Evolutionary conservation across 1,284 basidiomycete species (phyloP).

Genomic region (Albatrellus sp.): DNA sequence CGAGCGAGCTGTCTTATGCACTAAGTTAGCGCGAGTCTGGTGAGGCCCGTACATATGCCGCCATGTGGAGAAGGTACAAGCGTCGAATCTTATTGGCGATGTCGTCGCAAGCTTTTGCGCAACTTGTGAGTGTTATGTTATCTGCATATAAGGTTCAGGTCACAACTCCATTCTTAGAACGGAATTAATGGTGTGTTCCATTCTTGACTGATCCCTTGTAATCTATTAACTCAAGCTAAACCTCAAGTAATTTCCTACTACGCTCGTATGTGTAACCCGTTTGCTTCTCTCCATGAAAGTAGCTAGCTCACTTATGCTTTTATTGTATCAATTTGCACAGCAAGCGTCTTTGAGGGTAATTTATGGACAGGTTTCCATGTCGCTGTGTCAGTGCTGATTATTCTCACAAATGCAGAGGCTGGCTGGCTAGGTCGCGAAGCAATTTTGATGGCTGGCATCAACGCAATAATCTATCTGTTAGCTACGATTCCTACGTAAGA

Average conservation of each 20-base stretch:
- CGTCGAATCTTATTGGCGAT: constrained; percentile 90
- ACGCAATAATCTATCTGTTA: constrained; percentile 77
- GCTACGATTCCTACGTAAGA: constrained; percentile 75
- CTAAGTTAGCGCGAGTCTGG: constrained; percentile 54
- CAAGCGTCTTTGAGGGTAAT: constrained; percentile 77
- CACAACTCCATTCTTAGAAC: constrained; percentile 38
- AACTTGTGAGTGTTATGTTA: constrained; percentile 47
- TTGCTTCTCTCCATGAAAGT: constrained; percentile 8
- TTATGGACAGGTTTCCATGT: constrained; percentile 8
- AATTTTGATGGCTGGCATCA: constrained; percentile 95
- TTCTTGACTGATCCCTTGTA: not conserved
- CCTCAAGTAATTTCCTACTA: constrained; percentile 84
- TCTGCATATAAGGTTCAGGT: not conserved
- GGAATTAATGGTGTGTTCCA: constrained; percentile 69
- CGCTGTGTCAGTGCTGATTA: constrained; percentile 3
- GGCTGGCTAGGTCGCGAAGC: constrained; percentile 98
- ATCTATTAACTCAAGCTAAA: constrained; percentile 1
- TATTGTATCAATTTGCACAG: constrained; percentile 20
- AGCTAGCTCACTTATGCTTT: constrained; percentile 10
- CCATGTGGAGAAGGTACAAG: constrained; percentile 85
- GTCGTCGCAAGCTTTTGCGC: constrained; percentile 94
- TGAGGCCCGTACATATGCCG: constrained; percentile 72
- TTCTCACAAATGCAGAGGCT: constrained; percentile 48
- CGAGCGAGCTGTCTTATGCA: not conserved
- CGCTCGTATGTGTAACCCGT: constrained; percentile 49